Conservation (phyloP, 2,329 filamentous ascomycete species). For the Penicillium paneum region DNA sequence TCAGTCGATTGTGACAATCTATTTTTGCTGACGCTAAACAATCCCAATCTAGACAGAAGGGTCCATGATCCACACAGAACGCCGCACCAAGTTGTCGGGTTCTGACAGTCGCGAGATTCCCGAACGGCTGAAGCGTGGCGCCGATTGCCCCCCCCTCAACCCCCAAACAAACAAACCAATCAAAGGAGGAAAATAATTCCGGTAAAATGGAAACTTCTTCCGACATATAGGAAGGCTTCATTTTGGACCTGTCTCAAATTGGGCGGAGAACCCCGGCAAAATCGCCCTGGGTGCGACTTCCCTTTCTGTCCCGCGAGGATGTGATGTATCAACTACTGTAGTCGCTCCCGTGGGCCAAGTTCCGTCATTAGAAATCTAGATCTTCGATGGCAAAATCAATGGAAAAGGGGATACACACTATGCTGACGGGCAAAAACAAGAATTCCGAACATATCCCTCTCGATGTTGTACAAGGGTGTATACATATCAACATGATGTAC, state of each 20-base stretch:
- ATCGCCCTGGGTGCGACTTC: background rate
- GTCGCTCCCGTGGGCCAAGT: background rate
- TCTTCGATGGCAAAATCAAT: background rate
- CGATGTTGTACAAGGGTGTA: background rate
- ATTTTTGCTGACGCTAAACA: background rate
- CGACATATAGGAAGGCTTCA: background rate
- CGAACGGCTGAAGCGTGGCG: constrained; percentile 6
- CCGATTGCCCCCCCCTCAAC: background rate
- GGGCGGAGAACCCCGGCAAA: background rate
- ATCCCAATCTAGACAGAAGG: constrained; percentile 1
- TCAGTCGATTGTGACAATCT: background rate
- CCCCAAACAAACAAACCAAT: background rate
- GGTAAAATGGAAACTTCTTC: constrained; percentile 2
- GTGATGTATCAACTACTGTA: constrained; percentile 8
- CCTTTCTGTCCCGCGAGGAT: constrained; percentile 1
- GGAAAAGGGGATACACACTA: background rate
- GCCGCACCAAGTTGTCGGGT: constrained; percentile 28
- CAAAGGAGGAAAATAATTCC: background rate
- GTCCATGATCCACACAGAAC: constrained; percentile 16
- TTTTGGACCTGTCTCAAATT: constrained; percentile 1
- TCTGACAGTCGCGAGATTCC: constrained; percentile 16
- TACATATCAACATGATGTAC: constrained; percentile 2
- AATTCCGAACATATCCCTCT: background rate
- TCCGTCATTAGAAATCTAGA: background rate
- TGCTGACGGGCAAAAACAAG: background rate